Conservation (phyloP, 2,329 filamentous ascomycete genomes). For the Ceratocystis eucalypticola region DNA sequence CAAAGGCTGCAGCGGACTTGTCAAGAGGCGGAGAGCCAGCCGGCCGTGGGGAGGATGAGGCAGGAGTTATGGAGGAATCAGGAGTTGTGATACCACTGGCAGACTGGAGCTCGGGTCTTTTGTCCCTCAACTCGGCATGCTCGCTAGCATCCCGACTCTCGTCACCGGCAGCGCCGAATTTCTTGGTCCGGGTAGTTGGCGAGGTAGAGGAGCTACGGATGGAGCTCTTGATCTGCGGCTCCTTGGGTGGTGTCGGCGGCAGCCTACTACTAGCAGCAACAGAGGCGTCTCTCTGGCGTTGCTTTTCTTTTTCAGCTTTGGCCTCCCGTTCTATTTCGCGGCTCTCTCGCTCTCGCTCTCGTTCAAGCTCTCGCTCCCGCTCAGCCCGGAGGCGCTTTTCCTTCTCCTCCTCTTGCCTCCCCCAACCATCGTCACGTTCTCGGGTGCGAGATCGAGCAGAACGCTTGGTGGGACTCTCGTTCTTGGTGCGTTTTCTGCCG, state of each 20-base stretch:
- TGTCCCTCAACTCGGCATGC: neutral
- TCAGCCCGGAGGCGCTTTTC: neutral
- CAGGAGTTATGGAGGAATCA: neutral
- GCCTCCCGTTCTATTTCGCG: neutral
- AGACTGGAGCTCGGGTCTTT: neutral
- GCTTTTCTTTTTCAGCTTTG: neutral
- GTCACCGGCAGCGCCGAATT: neutral
- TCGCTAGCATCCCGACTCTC: neutral
- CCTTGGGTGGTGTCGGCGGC: slow-evolving; percentile 10
- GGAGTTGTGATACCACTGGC: neutral
- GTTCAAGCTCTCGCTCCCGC: neutral
- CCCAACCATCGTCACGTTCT: neutral
- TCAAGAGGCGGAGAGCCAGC: neutral
- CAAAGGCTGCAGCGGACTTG: neutral
- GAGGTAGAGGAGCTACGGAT: neutral
- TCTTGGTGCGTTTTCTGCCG: slow-evolving; percentile 1
- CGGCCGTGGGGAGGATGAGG: neutral
- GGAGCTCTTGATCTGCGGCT: slow-evolving; percentile 5
- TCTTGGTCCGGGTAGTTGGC: neutral
- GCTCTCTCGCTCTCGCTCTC: neutral
- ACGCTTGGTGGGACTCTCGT: neutral
- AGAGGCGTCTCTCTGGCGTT: neutral
- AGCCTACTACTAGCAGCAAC: neutral
- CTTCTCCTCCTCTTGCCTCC: neutral
- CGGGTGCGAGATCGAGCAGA: slow-evolving; percentile 9